Conservation (phyloP, 768 basidiomycete species). For the Kockovaella imperatae region DNA sequence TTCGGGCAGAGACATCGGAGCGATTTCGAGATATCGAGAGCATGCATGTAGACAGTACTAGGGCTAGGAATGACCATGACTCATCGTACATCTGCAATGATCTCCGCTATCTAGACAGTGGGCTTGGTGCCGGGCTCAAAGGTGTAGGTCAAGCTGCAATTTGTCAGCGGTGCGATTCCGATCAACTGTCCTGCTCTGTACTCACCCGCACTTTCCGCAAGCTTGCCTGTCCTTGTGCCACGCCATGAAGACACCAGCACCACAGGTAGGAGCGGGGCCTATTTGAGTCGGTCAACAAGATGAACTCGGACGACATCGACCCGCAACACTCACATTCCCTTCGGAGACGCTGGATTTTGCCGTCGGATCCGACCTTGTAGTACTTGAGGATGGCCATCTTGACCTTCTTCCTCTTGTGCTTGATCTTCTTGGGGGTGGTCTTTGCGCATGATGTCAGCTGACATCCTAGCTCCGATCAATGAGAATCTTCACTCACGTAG, state of each 20-base stretch:
- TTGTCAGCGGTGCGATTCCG: neutral
- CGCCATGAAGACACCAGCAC: constrained; percentile 69
- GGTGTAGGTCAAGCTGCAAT: constrained; percentile 41
- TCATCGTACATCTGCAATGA: too few relatives aligned
- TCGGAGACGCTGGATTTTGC: constrained; percentile 98
- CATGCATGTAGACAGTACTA: too few relatives aligned
- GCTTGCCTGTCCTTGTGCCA: constrained; percentile 98
- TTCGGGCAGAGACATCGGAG: neutral
- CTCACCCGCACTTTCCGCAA: constrained; percentile 58
- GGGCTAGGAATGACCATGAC: too few relatives aligned
- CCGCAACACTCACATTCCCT: constrained; percentile 83
- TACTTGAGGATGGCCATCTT: constrained; percentile 99
- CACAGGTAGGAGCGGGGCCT: constrained; percentile 36
- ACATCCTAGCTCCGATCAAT: neutral
- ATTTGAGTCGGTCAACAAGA: constrained; percentile 7
- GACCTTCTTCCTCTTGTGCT: constrained; percentile 99
- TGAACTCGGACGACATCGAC: neutral
- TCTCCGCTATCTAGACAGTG: constrained; percentile 14
- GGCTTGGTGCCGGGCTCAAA: constrained; percentile 44
- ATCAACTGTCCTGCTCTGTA: neutral
- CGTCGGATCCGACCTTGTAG: constrained; percentile 99
- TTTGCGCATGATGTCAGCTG: constrained; percentile 4
- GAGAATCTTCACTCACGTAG: constrained; percentile 70
- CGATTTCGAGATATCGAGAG: neutral
- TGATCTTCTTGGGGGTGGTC: constrained; percentile 95